Evolutionary conservation across 1,284 basidiomycete genomes (phyloP).

Genomic region (Trichosporon sp.): DNA sequence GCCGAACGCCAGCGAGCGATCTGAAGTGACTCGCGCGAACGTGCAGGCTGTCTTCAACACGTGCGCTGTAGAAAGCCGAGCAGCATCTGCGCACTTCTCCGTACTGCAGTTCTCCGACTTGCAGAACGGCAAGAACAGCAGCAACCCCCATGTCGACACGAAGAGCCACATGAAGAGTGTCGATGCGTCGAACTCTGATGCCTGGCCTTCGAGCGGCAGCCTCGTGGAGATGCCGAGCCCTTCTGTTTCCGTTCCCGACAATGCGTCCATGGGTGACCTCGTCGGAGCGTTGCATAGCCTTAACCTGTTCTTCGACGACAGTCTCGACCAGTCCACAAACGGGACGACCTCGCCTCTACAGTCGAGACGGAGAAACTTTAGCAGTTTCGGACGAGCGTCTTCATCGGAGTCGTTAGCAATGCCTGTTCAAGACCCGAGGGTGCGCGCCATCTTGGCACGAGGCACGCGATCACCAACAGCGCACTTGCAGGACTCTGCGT

Average conservation of each 20-base stretch:
- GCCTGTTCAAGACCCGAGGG: not conserved
- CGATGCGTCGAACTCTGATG: not conserved
- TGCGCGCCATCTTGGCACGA: constrained; percentile 10
- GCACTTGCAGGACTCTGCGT: not conserved
- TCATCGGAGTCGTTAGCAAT: constrained; percentile 8
- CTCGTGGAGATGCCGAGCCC: constrained; percentile 54
- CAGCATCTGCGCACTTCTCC: constrained; percentile 45
- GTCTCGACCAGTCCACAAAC: constrained; percentile 22
- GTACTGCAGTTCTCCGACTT: constrained; percentile 45
- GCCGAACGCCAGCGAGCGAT: constrained; percentile 59
- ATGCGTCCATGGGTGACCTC: constrained; percentile 64
- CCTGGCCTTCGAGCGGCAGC: constrained; percentile 22
- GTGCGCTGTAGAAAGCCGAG: constrained; percentile 59
- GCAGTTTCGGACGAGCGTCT: not conserved
- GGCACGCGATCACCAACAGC: constrained; percentile 9
- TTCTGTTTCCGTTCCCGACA: constrained; percentile 59
- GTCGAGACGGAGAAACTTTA: not conserved
- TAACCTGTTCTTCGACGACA: constrained; percentile 75
- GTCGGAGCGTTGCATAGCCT: constrained; percentile 81
- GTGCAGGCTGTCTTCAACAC: constrained; percentile 78
- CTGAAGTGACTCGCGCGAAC: constrained; percentile 64
- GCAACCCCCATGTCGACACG: not conserved
- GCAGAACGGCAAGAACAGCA: not conserved
- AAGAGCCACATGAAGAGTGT: not conserved
- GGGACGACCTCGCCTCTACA: constrained; percentile 14